phyloP scores from a whole-genome alignment of 2,329 filamentous ascomycete genomes.

The Elsinoe batatas region DNA sequence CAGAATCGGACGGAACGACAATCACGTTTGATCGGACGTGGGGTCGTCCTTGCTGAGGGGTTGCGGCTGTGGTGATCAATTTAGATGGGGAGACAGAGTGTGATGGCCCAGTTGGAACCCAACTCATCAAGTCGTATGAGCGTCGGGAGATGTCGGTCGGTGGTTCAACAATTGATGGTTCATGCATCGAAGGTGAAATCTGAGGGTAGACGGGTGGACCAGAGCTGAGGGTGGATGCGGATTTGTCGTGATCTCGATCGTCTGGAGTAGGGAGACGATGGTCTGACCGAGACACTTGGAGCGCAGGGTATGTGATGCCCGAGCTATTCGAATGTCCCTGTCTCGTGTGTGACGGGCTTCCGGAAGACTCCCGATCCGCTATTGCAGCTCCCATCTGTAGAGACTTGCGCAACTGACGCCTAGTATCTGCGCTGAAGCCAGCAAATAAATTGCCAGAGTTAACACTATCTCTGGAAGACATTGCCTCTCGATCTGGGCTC shows the following conservation, averaged over 20 bases:
- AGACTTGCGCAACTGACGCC: conserved; percentile 30
- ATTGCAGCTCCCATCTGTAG: conserved; percentile 31
- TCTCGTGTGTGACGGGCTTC: too few species aligned
- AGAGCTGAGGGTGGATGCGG: not conserved
- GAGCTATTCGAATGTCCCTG: conserved; percentile 3
- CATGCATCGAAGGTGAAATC: conserved; percentile 6
- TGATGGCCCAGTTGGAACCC: conserved; percentile 18
- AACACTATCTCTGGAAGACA: not conserved
- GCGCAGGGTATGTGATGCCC: not conserved
- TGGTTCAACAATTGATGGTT: not conserved
- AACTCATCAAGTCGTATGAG: conserved; percentile 21
- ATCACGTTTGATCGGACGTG: conserved; percentile 13
- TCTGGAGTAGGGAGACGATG: conserved; percentile 17
- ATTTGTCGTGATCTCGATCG: conserved; percentile 8
- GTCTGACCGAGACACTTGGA: conserved; percentile 10
- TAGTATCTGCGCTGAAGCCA: conserved; percentile 31
- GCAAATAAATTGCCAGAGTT: conserved; percentile 23
- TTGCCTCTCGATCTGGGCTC: conserved; percentile 11
- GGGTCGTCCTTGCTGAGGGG: not conserved
- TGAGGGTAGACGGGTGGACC: conserved; percentile 10
- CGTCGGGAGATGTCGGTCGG: not conserved
- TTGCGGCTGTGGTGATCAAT: not conserved
- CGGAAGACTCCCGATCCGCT: conserved; percentile 16
- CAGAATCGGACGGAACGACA: conserved; percentile 12
- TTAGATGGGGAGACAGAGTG: conserved; percentile 2